phyloP scores from a whole-genome alignment of 2,329 filamentous ascomycete genomes.

The Rhexocercosporidium sp. region DNA sequence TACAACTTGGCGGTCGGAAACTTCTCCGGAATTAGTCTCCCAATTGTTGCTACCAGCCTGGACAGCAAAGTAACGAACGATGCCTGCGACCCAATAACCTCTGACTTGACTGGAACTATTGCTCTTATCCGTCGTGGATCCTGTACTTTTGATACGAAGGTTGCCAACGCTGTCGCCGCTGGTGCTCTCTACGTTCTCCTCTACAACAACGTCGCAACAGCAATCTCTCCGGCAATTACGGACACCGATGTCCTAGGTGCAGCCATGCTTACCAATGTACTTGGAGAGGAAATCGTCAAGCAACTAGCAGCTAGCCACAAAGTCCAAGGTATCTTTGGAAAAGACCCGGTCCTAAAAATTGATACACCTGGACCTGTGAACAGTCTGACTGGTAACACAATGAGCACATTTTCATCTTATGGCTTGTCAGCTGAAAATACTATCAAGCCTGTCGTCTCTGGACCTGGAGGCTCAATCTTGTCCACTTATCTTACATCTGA shows the following conservation, averaged over 20 bases:
- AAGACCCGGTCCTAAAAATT: neutral
- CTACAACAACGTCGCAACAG: slow-evolving; percentile 8
- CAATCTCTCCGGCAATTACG: neutral
- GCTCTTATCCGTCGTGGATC: slow-evolving; percentile 18
- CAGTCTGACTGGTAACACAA: slow-evolving; percentile 11
- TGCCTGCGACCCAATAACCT: slow-evolving; percentile 7
- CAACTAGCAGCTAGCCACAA: neutral
- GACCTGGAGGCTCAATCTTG: slow-evolving; percentile 43
- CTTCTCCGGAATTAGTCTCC: neutral
- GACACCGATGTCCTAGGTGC: slow-evolving; percentile 1
- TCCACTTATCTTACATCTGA: slow-evolving; percentile 34
- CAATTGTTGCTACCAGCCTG: slow-evolving; percentile 7
- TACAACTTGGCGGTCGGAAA: slow-evolving; percentile 1
- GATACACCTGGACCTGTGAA: slow-evolving; percentile 11
- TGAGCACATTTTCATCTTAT: slow-evolving; percentile 11
- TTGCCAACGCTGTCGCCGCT: neutral
- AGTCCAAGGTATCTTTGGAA: slow-evolving; percentile 2
- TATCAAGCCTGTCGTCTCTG: slow-evolving; percentile 28
- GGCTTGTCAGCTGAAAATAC: slow-evolving; percentile 11
- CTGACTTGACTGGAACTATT: slow-evolving; percentile 10
- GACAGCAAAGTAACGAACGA: slow-evolving; percentile 6
- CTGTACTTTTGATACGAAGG: slow-evolving; percentile 18
- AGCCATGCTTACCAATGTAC: slow-evolving; percentile 6
- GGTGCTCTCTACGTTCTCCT: slow-evolving; percentile 11
- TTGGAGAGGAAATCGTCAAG: slow-evolving; percentile 3